Percentiles rank a stretch among this genome's conserved stretches.
Conservation (phyloP, 2,329 filamentous ascomycete species). For the Didymella pinodella region DNA sequence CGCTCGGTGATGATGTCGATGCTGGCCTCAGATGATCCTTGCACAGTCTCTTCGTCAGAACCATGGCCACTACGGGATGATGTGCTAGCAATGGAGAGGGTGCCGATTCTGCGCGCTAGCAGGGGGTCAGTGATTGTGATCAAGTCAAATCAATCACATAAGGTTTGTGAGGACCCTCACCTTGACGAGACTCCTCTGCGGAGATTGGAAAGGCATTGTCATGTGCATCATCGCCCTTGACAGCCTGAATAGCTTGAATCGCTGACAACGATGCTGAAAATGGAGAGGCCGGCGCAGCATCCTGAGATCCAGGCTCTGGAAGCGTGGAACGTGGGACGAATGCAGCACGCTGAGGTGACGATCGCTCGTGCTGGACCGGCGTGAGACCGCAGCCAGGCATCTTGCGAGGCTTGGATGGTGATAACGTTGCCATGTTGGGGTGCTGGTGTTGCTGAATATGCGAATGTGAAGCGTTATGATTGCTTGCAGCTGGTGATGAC, state of each 20-base stretch:
- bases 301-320: constrained; percentile 7
- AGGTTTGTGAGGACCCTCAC: background rate
- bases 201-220: background rate
- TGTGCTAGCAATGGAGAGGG: constrained; percentile 2
- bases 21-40: constrained; percentile 9
- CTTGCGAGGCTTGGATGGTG: constrained; percentile 24
- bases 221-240: constrained; percentile 30
- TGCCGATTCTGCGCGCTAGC: background rate
- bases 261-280: constrained; percentile 24
- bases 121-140: background rate
- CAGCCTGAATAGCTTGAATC: constrained; percentile 22
- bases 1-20: constrained; percentile 7
- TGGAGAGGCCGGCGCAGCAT: constrained; percentile 1
- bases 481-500: constrained; percentile 15
- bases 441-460: constrained; percentile 30
- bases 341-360: constrained; percentile 18
- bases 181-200: background rate
- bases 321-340: constrained; percentile 36
- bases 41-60: constrained; percentile 19
- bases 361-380: constrained; percentile 3
- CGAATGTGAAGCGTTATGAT: constrained; percentile 25
- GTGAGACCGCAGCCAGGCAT: constrained; percentile 14
- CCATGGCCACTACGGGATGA: constrained; percentile 8
- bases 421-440: constrained; percentile 39
- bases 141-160: background rate